Conservation (phyloP, 2,329 filamentous ascomycete genomes). For the Ophiosphaerella herpotricha region DNA sequence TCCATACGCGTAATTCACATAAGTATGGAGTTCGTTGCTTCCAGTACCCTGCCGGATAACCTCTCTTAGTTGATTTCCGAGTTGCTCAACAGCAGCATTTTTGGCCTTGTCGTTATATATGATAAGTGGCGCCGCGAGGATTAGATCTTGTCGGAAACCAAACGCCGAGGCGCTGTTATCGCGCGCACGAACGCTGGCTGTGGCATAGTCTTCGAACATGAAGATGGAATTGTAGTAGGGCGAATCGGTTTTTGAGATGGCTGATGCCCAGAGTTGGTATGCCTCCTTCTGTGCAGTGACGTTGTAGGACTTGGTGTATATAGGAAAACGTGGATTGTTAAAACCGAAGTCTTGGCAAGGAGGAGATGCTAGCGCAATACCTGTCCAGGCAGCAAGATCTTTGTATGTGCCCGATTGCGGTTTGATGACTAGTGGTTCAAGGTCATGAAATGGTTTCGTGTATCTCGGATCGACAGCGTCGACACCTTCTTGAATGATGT, state of each 20-base stretch:
- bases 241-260: conserved; percentile 32
- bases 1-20: conserved; percentile 45
- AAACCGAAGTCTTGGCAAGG: conserved; percentile 33
- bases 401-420: conserved; percentile 24
- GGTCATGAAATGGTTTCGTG: conserved; percentile 25
- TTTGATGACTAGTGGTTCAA: conserved; percentile 15
- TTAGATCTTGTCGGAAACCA: conserved; percentile 49
- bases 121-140: conserved; percentile 25
- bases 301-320: conserved; percentile 38
- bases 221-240: conserved; percentile 50
- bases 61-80: conserved; percentile 23
- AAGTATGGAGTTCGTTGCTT: conserved; percentile 27
- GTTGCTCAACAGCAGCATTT: conserved; percentile 15
- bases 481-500: conserved; percentile 32
- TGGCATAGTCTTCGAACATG: conserved; percentile 62
- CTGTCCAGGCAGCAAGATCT: conserved; percentile 28
- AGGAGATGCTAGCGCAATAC: conserved; percentile 27
- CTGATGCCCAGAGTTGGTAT: conserved; percentile 46
- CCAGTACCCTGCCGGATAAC: conserved; percentile 25
- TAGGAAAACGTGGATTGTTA: conserved; percentile 30
- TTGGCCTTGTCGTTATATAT: conserved; percentile 17
- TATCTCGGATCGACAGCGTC: conserved; percentile 22
- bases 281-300: conserved; percentile 41
- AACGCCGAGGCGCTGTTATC: conserved; percentile 49
- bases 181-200: conserved; percentile 50